These are phyloP conservation scores for Malus sylvestris DNA, from an alignment of 306 rosid genomes.

Conservation along the genomic window DNA sequence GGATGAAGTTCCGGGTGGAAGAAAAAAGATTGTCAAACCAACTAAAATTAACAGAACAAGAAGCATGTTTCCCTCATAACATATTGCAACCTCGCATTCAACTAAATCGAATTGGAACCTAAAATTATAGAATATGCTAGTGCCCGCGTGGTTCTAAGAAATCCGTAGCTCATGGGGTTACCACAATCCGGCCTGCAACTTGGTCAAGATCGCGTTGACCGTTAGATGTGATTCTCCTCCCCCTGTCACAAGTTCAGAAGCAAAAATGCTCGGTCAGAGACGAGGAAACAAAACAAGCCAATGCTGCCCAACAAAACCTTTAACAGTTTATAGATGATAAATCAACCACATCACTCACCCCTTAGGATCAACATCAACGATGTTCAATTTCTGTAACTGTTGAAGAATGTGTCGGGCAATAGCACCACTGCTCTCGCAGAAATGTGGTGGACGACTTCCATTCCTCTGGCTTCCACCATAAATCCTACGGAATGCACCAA, in stretches of 20 bases:
- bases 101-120: constrained; percentile 9
- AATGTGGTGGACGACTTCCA: constrained; percentile 62
- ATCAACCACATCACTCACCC: constrained; percentile 19
- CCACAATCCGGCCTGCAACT: constrained; percentile 56
- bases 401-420: constrained; percentile 47
- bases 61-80: not conserved
- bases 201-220: constrained; percentile 59
- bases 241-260: constrained; percentile 22
- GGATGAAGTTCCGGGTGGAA: not conserved
- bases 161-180: constrained; percentile 30
- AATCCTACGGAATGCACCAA: constrained; percentile 48
- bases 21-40: not conserved
- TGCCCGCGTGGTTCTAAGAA: not conserved
- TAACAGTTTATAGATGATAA: not conserved
- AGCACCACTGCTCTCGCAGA: constrained; percentile 56
- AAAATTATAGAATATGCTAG: not conserved
- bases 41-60: constrained; percentile 2
- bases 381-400: constrained; percentile 34
- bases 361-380: constrained; percentile 35
- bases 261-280: not conserved
- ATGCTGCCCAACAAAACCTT: not conserved
- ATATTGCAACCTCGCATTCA: not conserved
- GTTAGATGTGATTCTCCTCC: constrained; percentile 46
- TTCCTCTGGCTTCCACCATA: constrained; percentile 59
- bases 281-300: not conserved